Percentiles rank a stretch among this genome's conserved stretches.
These are phyloP conservation scores for Phytophthora litchii DNA, from an alignment of 352 stramenopile genomes.

Conservation along the genomic window DNA sequence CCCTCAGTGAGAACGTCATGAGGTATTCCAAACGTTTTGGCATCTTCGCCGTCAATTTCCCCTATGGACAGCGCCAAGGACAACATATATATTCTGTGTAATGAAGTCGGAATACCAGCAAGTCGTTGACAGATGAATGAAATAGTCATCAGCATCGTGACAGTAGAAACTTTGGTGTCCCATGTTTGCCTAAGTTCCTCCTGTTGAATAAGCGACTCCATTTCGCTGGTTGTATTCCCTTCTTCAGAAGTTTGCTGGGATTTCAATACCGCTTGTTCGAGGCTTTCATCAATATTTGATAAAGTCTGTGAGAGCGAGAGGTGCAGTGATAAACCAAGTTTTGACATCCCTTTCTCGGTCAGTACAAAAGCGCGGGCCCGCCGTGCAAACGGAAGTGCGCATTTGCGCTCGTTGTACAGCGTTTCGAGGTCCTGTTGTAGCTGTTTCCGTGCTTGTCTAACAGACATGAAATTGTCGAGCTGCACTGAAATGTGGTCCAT, in stretches of 20 bases:
- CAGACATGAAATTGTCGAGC: constrained; percentile 29
- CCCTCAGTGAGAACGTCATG: not conserved
- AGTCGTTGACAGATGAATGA: constrained; percentile 37
- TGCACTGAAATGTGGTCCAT: constrained; percentile 43
- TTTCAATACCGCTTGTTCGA: constrained; percentile 5
- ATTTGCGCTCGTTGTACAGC: constrained; percentile 12
- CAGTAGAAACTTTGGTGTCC: constrained; percentile 1
- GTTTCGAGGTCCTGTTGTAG: constrained; percentile 17
- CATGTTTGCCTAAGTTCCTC: not conserved
- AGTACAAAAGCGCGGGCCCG: constrained; percentile 28
- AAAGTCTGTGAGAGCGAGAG: constrained; percentile 25
- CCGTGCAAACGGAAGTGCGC: constrained; percentile 24
- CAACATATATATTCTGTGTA: constrained; percentile 40
- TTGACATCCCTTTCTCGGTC: constrained; percentile 29
- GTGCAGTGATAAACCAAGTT: constrained; percentile 13
- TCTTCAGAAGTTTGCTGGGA: not conserved
- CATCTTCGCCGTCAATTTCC: constrained; percentile 13
- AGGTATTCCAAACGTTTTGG: not conserved
- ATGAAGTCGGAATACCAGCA: constrained; percentile 27
- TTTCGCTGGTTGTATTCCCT: not conserved
- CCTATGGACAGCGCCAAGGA: constrained; percentile 19
- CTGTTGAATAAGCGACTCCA: not conserved
- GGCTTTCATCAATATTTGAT: constrained; percentile 15
- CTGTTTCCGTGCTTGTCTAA: constrained; percentile 23
- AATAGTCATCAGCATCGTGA: constrained; percentile 12